These are phyloP conservation scores for Fraxinus platypoda DNA, from an alignment of 305 asterid genomes.

Conservation along the genomic window DNA sequence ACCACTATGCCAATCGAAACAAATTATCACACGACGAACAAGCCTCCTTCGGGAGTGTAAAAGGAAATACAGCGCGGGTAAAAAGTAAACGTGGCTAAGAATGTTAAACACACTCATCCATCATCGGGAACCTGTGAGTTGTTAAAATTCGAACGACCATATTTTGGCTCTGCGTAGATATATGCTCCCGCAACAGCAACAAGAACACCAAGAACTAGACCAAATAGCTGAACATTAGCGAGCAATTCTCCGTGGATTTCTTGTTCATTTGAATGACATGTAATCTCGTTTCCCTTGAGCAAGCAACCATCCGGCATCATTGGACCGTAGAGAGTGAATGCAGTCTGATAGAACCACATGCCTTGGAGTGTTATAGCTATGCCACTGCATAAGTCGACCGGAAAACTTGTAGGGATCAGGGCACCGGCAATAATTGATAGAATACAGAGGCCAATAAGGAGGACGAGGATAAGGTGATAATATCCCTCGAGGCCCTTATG, in stretches of 20 bases:
- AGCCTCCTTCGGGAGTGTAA: neutral
- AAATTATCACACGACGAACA: neutral
- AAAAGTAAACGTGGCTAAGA: neutral
- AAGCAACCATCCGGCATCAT: conserved; percentile 90
- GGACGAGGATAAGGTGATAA: conserved; percentile 86
- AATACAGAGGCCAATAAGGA: conserved; percentile 81
- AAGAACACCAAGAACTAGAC: conserved; percentile 54
- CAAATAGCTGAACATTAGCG: conserved; percentile 76
- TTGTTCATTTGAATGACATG: conserved; percentile 53
- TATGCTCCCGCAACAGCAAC: conserved; percentile 51
- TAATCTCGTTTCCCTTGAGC: conserved; percentile 49
- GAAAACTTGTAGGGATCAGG: conserved; percentile 77
- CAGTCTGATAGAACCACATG: conserved; percentile 98
- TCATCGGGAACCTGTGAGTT: conserved; percentile 31
- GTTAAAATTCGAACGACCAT: conserved; percentile 20
- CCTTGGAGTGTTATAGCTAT: conserved; percentile 84
- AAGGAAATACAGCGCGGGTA: neutral
- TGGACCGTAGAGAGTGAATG: conserved; percentile 86
- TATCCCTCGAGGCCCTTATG: conserved; percentile 96
- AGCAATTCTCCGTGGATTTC: conserved; percentile 70
- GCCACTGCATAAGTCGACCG: conserved; percentile 68
- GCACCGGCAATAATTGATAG: conserved; percentile 65
- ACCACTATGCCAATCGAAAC: neutral
- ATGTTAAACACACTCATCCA: conserved; percentile 15
- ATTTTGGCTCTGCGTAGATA: conserved; percentile 45